A percentile compares a stretch with the other conserved stretches of the same genome.
Conservation (phyloP, 805 yeast species). For the Starmerella stellata region DNA sequence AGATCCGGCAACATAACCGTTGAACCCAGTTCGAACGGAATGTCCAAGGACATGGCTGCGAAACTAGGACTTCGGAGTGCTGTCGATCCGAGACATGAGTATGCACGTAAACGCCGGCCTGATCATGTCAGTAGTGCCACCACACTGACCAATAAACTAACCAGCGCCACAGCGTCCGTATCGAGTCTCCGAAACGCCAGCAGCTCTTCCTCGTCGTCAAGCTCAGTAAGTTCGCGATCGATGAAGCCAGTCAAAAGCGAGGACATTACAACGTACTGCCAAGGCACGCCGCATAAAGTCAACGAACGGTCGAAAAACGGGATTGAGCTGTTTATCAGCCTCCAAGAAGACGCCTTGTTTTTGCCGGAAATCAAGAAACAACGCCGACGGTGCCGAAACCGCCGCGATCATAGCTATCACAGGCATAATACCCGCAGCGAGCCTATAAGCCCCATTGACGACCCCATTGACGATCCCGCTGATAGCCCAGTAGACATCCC, state of each 20-base stretch:
- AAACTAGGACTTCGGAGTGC: too few species aligned
- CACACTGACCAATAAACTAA: too few species aligned
- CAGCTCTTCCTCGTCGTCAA: background rate
- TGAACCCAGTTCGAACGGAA: too few species aligned
- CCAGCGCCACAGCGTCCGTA: too few species aligned
- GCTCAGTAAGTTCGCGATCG: background rate
- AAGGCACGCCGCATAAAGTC: conserved; percentile 21
- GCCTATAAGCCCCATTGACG: background rate
- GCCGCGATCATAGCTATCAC: conserved; percentile 1
- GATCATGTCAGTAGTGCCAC: too few species aligned
- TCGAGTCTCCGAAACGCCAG: background rate
- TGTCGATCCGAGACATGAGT: too few species aligned
- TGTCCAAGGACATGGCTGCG: too few species aligned
- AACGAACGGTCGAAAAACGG: conserved; percentile 21
- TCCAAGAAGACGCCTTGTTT: conserved; percentile 22
- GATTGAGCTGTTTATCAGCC: conserved; percentile 20
- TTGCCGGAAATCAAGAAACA: conserved; percentile 14
- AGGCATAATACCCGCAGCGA: background rate
- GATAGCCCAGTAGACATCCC: too few species aligned
- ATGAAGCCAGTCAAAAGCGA: background rate
- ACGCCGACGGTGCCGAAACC: conserved; percentile 3
- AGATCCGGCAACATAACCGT: too few species aligned
- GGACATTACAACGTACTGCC: conserved; percentile 15
- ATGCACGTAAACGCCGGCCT: too few species aligned
- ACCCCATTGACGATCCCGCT: background rate